phyloP scores from a whole-genome alignment of 1,139 yeast species.

The Taiozyma sp. region DNA sequence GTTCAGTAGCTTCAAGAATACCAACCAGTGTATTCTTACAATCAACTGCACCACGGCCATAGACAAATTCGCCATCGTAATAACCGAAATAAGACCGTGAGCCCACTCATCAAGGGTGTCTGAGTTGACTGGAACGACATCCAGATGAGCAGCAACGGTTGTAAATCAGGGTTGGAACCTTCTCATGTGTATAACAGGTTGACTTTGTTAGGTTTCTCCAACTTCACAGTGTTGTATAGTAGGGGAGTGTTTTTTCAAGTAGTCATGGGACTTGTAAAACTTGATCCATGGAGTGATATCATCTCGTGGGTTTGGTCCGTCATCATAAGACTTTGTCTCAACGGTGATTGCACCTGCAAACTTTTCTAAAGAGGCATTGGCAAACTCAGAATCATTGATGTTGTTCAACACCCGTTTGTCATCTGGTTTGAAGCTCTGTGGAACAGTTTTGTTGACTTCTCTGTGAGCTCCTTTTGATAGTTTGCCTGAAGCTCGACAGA shows the following conservation, averaged over 20 bases:
- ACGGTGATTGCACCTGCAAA: conserved; percentile 46
- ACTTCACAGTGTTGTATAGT: conserved; percentile 43
- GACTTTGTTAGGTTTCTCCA: conserved; percentile 57
- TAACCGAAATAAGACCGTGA: conserved; percentile 61
- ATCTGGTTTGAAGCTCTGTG: background rate
- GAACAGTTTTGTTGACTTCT: background rate
- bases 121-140: conserved; percentile 74
- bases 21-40: conserved; percentile 57
- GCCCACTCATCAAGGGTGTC: conserved; percentile 58
- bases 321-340: conserved; percentile 37
- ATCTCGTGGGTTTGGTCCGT: conserved; percentile 36
- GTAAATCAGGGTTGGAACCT: conserved; percentile 51
- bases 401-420: background rate
- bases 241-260: too few species aligned
- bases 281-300: conserved; percentile 32
- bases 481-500: background rate
- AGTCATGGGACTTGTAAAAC: too few species aligned
- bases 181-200: conserved; percentile 70
- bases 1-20: conserved; percentile 50
- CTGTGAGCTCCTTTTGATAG: background rate
- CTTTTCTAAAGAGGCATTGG: conserved; percentile 36
- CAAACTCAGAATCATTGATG: conserved; percentile 33
- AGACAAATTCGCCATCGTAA: conserved; percentile 44
- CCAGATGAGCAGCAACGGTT: too few species aligned
- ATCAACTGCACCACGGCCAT: conserved; percentile 67